Evolutionary conservation across 345 rosid genomes (phyloP).

Genomic region (Populus pruinosa): DNA sequence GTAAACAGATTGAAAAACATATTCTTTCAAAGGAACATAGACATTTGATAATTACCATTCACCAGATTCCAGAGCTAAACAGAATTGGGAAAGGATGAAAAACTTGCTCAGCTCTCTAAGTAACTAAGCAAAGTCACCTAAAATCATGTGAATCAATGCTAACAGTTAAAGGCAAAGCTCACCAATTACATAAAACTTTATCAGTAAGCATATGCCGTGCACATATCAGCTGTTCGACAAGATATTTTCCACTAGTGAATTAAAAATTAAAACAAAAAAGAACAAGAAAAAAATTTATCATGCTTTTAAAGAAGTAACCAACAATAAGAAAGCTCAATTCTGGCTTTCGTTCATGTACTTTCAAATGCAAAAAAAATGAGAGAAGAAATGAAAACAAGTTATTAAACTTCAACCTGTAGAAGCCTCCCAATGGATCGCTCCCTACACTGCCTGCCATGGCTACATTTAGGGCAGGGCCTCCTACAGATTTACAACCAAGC

Average conservation of each 20-base stretch:
- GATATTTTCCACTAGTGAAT: background rate
- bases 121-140: too few relatives aligned
- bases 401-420: slow-evolving; percentile 58
- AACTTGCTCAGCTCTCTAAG: background rate
- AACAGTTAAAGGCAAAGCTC: too few relatives aligned
- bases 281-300: background rate
- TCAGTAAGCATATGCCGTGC: too few relatives aligned
- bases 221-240: too few relatives aligned
- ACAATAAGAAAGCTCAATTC: background rate
- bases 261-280: background rate
- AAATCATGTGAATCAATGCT: too few relatives aligned
- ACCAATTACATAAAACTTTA: too few relatives aligned
- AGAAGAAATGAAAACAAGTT: slow-evolving; percentile 5
- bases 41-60: too few relatives aligned
- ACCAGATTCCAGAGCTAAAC: too few relatives aligned
- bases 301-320: background rate
- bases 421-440: slow-evolving; percentile 85
- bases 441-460: slow-evolving; percentile 95
- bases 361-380: background rate
- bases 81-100: background rate
- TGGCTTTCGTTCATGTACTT: background rate
- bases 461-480: slow-evolving; percentile 61
- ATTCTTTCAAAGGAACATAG: too few relatives aligned
- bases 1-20: too few relatives aligned
- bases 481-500: slow-evolving; percentile 56